Evolutionary conservation across 2,329 filamentous ascomycete species (phyloP).

Genomic region (Exophiala mesophila): DNA sequence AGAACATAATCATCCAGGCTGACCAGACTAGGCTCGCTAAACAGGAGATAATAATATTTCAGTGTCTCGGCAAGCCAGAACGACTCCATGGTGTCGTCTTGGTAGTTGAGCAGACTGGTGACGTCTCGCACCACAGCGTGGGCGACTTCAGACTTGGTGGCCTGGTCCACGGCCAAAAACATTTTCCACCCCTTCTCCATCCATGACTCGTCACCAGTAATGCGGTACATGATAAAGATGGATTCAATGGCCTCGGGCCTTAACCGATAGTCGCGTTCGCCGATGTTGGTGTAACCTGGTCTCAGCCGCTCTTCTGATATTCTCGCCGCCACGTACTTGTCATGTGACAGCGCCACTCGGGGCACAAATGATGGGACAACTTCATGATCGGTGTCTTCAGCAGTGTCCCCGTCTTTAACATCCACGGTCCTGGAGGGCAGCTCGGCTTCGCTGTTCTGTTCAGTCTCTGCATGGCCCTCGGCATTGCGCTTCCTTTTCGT

Average conservation of each 20-base stretch:
- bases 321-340: slow-evolving; percentile 35
- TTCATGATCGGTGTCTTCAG: background rate
- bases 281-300: slow-evolving; percentile 38
- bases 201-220: slow-evolving; percentile 63
- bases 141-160: slow-evolving; percentile 58
- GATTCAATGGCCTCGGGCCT: slow-evolving; percentile 73
- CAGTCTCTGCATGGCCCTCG: slow-evolving; percentile 20
- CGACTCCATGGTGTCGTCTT: slow-evolving; percentile 64
- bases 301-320: slow-evolving; percentile 43
- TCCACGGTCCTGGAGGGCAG: slow-evolving; percentile 1
- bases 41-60: slow-evolving; percentile 46
- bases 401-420: slow-evolving; percentile 5
- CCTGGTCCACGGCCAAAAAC: slow-evolving; percentile 60
- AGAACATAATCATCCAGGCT: slow-evolving; percentile 45
- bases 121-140: slow-evolving; percentile 65
- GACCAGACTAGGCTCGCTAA: slow-evolving; percentile 40
- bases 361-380: slow-evolving; percentile 17
- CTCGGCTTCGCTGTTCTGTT: background rate
- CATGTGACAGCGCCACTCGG: slow-evolving; percentile 33
- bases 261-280: slow-evolving; percentile 37
- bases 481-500: slow-evolving; percentile 25
- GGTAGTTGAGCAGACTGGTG: slow-evolving; percentile 43
- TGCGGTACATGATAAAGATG: slow-evolving; percentile 70
- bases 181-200: slow-evolving; percentile 69
- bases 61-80: slow-evolving; percentile 60